Conservation (phyloP, 495 filamentous ascomycete genomes). For the Lophiotrema nucula region DNA sequence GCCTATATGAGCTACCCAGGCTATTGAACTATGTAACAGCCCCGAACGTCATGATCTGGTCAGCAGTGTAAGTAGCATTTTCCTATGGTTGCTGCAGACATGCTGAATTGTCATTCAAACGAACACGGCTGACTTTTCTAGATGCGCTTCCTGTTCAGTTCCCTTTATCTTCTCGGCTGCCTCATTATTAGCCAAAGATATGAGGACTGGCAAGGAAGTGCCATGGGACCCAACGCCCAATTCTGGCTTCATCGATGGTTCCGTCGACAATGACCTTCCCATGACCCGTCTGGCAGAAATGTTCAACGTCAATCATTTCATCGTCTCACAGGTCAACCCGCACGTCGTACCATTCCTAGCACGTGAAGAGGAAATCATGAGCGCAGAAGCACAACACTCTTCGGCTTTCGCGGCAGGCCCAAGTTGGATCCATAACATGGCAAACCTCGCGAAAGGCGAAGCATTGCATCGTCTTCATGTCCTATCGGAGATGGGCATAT, state of each 20-base stretch:
- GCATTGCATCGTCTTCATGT: conserved; percentile 77
- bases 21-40: conserved; percentile 91
- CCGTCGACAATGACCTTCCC: conserved; percentile 89
- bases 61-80: conserved; percentile 67
- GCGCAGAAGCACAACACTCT: conserved; percentile 40
- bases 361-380: conserved; percentile 62
- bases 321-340: conserved; percentile 94
- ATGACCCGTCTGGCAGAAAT: conserved; percentile 90
- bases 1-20: conserved; percentile 80
- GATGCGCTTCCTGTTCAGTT: conserved; percentile 88
- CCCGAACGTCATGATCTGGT: conserved; percentile 94
- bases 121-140: too few relatives aligned
- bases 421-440: conserved; percentile 64
- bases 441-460: conserved; percentile 77
- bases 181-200: conserved; percentile 79
- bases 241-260: conserved; percentile 81
- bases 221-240: conserved; percentile 83
- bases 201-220: conserved; percentile 69
- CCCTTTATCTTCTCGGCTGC: conserved; percentile 80
- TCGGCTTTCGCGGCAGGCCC: conserved; percentile 43
- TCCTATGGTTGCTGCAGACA: not conserved
- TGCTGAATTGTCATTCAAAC: conserved; percentile 16
- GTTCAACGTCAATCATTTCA: conserved; percentile 98
- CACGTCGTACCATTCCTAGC: conserved; percentile 86
- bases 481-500: conserved; percentile 77